phyloP scores from a whole-genome alignment of 306 rosid genomes.

The Geum urbanum region DNA sequence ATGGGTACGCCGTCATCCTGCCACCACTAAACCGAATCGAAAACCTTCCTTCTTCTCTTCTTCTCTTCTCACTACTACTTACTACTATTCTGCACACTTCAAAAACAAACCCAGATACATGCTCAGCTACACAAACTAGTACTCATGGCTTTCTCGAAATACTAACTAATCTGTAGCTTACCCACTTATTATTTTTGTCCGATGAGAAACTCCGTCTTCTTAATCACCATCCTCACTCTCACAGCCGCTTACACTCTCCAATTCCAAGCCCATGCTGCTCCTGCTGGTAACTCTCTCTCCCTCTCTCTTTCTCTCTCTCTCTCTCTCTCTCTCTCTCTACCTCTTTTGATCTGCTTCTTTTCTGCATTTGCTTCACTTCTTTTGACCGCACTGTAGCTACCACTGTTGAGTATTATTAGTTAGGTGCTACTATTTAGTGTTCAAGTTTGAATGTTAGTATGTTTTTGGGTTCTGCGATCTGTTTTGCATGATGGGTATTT shows the following conservation, averaged over 20 bases:
- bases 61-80: too few species aligned
- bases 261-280: conserved; percentile 69
- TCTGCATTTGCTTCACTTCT: conserved; percentile 5
- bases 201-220: conserved; percentile 48
- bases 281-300: conserved; percentile 91
- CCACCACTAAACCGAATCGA: background rate
- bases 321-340: background rate
- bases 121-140: background rate
- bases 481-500: conserved; percentile 14
- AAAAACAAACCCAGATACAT: background rate
- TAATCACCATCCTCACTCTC: conserved; percentile 33
- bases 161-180: background rate
- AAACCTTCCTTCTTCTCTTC: too few species aligned
- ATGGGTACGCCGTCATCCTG: background rate
- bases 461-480: conserved; percentile 10
- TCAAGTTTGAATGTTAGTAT: background rate
- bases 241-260: conserved; percentile 38
- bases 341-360: conserved; percentile 33
- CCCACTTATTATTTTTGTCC: conserved; percentile 15
- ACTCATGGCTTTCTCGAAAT: conserved; percentile 4
- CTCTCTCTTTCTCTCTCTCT: too few species aligned
- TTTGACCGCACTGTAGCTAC: background rate
- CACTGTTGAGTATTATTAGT: background rate
- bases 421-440: too few species aligned
- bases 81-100: too few species aligned